Evolutionary conservation across 129 eudicot genomes (phyloP).

Genomic region (Glebionis coronaria): DNA sequence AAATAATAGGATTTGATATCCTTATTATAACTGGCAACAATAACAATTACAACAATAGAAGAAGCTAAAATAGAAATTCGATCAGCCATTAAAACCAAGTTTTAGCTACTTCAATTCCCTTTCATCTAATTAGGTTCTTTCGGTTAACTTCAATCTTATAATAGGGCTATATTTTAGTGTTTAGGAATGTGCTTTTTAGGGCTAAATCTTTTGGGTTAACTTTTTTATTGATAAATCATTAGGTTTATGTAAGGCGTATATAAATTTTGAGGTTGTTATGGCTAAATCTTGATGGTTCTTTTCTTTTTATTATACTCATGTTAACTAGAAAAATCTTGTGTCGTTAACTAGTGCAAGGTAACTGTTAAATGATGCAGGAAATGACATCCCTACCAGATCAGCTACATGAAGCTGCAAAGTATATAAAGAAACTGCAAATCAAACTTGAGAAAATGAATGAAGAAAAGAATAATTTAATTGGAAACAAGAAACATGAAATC

Average conservation of each 20-base stretch:
- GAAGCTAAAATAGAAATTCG: not conserved
- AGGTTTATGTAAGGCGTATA: too few species aligned
- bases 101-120: too few species aligned
- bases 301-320: not conserved
- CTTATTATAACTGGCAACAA: not conserved
- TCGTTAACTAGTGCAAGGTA: too few species aligned
- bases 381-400: constrained; percentile 62
- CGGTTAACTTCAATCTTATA: too few species aligned
- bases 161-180: too few species aligned
- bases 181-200: not conserved
- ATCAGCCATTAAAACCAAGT: not conserved
- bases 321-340: too few species aligned
- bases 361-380: constrained; percentile 36
- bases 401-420: constrained; percentile 65
- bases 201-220: constrained; percentile 6
- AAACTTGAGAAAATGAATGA: constrained; percentile 69
- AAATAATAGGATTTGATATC: not conserved
- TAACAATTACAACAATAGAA: too few species aligned
- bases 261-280: too few species aligned
- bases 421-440: constrained; percentile 57
- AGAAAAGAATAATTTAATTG: constrained; percentile 38
- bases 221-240: not conserved
- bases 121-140: not conserved
- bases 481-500: constrained; percentile 16
- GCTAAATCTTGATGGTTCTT: too few species aligned